Percentiles rank a stretch among this genome's conserved stretches.
phyloP scores from a whole-genome alignment of 1,139 yeast genomes.

The Kodamaea sp. region DNA sequence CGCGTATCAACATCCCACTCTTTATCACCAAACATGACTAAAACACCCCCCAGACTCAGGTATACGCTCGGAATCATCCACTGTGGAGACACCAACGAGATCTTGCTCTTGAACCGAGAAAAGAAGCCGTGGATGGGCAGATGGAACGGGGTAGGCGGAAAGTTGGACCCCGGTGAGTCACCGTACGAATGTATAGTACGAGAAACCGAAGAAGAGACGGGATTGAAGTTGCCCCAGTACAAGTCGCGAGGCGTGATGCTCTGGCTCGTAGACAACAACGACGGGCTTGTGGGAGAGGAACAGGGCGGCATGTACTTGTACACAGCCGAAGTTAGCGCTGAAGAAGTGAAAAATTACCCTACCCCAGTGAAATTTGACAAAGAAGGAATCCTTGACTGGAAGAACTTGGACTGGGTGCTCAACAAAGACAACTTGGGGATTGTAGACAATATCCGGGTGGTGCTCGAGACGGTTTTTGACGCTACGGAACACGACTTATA shows the following conservation, averaged over 20 bases:
- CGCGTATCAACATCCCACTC: slow-evolving; percentile 7
- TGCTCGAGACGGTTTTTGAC: slow-evolving; percentile 29
- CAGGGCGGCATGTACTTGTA: slow-evolving; percentile 45
- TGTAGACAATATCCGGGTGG: slow-evolving; percentile 40
- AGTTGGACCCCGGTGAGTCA: slow-evolving; percentile 37
- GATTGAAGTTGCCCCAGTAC: slow-evolving; percentile 30
- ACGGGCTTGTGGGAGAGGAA: slow-evolving; percentile 16
- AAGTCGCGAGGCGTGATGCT: slow-evolving; percentile 37
- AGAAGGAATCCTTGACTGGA: slow-evolving; percentile 53
- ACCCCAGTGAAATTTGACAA: slow-evolving; percentile 25
- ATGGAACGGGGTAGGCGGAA: slow-evolving; percentile 57
- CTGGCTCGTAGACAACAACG: slow-evolving; percentile 31
- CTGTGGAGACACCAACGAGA: slow-evolving; percentile 32
- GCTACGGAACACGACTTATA: slow-evolving; percentile 26
- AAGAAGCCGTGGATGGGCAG: slow-evolving; percentile 55
- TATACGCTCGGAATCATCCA: slow-evolving; percentile 44
- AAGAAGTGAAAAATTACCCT: slow-evolving; percentile 25
- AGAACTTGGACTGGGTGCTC: slow-evolving; percentile 39
- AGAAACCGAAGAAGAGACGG: slow-evolving; percentile 49
- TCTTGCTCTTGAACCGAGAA: slow-evolving; percentile 43
- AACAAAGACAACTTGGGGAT: slow-evolving; percentile 45
- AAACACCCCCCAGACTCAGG: slow-evolving; percentile 16
- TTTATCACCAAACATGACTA: no score
- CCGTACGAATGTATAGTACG: slow-evolving; percentile 44
- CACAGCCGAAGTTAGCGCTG: slow-evolving; percentile 36